Percentiles rank a stretch among this genome's conserved stretches.
Conservation (phyloP, 2,329 filamentous ascomycete species). For the Alternaria viburni region DNA sequence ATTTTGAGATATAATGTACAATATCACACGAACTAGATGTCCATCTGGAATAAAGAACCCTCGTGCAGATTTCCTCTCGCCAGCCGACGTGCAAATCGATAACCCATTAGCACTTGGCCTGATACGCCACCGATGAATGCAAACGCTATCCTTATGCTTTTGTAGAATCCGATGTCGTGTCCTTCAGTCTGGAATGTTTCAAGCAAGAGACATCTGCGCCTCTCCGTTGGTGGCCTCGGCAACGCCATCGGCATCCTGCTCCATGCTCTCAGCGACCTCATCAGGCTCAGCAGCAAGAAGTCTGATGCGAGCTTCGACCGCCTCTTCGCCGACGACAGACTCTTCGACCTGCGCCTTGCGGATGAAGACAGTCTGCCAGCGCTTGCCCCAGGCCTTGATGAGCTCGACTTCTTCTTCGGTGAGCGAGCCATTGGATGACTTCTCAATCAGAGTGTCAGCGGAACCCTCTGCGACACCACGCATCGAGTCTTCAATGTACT, state of each 20-base stretch:
- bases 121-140: neutral
- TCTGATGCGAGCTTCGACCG: slow-evolving; percentile 55
- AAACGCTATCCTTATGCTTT: slow-evolving; percentile 5
- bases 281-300: slow-evolving; percentile 40
- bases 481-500: slow-evolving; percentile 78
- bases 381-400: slow-evolving; percentile 78
- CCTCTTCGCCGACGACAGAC: slow-evolving; percentile 65
- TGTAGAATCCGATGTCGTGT: neutral
- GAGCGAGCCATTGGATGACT: slow-evolving; percentile 58
- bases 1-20: neutral
- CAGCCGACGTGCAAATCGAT: neutral
- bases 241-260: slow-evolving; percentile 27
- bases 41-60: neutral
- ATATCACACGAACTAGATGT: neutral
- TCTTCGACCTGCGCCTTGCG: slow-evolving; percentile 87
- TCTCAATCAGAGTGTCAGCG: slow-evolving; percentile 79
- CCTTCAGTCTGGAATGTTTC: neutral
- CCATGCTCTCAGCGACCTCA: slow-evolving; percentile 24
- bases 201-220: slow-evolving; percentile 24
- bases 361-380: slow-evolving; percentile 86
- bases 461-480: slow-evolving; percentile 73
- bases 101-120: neutral
- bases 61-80: neutral
- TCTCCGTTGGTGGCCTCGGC: slow-evolving; percentile 34
- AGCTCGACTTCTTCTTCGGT: slow-evolving; percentile 60